Percentiles rank a stretch among this genome's conserved stretches.
These are phyloP conservation scores for Boletus rex-veris DNA, from an alignment of 768 basidiomycete genomes.

Conservation along the genomic window DNA sequence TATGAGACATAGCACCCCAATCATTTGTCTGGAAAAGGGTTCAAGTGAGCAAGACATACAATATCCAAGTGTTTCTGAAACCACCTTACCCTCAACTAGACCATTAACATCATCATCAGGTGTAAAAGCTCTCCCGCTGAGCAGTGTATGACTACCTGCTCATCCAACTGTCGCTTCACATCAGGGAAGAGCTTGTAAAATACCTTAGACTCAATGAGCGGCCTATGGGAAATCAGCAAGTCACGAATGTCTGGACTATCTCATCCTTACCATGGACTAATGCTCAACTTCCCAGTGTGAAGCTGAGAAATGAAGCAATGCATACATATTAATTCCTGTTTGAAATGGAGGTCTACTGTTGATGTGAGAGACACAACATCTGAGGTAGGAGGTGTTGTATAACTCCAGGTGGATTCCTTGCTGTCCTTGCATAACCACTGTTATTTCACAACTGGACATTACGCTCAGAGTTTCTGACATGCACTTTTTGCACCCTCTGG, in stretches of 20 bases:
- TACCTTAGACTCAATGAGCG: conserved; percentile 57
- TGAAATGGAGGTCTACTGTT: too few species aligned
- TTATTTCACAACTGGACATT: too few species aligned
- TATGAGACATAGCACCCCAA: conserved; percentile 65
- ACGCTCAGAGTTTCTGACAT: too few species aligned
- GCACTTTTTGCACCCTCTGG: too few species aligned
- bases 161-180: conserved; percentile 46
- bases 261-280: conserved; percentile 51
- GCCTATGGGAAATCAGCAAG: conserved; percentile 23
- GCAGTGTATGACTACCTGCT: conserved; percentile 45
- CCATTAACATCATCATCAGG: conserved; percentile 61
- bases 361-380: too few species aligned
- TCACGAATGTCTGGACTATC: neutral
- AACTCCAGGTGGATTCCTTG: too few species aligned
- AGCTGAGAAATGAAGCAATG: conserved; percentile 57
- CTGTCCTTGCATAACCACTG: too few species aligned
- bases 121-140: conserved; percentile 53
- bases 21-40: conserved; percentile 47
- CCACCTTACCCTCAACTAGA: conserved; percentile 52
- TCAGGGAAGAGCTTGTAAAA: conserved; percentile 54
- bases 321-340: too few species aligned
- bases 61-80: neutral
- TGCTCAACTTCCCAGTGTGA: conserved; percentile 51
- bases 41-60: neutral
- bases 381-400: too few species aligned